Evolutionary conservation across 1,284 basidiomycete species (phyloP).

Genomic region (Pyrrhoderma noxium): DNA sequence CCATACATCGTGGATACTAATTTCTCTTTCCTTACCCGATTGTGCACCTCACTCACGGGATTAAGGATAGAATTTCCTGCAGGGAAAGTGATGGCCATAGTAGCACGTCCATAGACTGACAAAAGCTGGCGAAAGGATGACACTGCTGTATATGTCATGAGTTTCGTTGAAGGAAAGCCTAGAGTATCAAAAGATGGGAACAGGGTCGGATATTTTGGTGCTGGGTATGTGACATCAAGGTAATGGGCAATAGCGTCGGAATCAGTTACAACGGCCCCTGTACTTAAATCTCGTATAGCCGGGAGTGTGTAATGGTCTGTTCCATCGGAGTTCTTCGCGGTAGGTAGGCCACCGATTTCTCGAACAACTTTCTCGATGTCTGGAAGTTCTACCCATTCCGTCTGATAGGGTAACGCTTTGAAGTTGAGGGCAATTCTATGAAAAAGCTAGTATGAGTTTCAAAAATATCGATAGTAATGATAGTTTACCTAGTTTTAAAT

Average conservation of each 20-base stretch:
- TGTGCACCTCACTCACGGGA: slow-evolving; percentile 27
- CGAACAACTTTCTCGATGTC: slow-evolving; percentile 20
- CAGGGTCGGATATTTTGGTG: slow-evolving; percentile 35
- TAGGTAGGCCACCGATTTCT: slow-evolving; percentile 17
- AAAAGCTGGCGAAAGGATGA: slow-evolving; percentile 19
- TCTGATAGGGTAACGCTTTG: slow-evolving; percentile 18
- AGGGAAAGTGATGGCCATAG: neutral
- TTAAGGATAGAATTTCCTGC: slow-evolving; percentile 20
- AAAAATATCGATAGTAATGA: neutral
- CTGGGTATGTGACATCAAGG: slow-evolving; percentile 24
- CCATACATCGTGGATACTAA: slow-evolving; percentile 24
- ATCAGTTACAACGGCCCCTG: slow-evolving; percentile 18
- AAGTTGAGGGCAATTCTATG: slow-evolving; percentile 14
- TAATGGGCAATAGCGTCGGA: slow-evolving; percentile 20
- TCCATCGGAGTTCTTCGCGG: slow-evolving; percentile 5
- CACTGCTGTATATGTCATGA: slow-evolving; percentile 13
- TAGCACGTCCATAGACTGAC: neutral
- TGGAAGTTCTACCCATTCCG: slow-evolving; percentile 20
- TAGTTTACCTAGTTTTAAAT: slow-evolving; percentile 18
- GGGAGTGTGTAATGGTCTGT: slow-evolving; percentile 16
- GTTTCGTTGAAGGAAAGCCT: slow-evolving; percentile 10
- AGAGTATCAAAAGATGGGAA: slow-evolving; percentile 15
- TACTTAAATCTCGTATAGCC: slow-evolving; percentile 27
- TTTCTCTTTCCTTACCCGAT: slow-evolving; percentile 25
- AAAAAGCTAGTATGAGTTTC: neutral